These are phyloP conservation scores for rapeseed (Brassica napus) DNA, from an alignment of 345 rosid species.

Conservation along the genomic window DNA sequence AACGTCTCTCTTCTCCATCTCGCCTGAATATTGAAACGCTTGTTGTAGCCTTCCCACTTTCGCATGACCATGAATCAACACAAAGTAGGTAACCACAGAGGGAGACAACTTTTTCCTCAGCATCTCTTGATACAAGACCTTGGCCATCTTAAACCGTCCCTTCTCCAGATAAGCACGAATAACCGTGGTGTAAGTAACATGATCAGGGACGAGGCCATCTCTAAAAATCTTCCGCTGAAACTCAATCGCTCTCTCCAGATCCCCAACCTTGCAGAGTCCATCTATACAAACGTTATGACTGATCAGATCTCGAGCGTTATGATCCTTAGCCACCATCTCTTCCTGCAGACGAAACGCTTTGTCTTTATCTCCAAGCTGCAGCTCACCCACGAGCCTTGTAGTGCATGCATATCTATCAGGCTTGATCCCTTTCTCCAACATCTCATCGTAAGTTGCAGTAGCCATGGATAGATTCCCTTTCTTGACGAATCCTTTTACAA, in stretches of 20 bases:
- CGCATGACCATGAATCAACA: constrained; percentile 71
- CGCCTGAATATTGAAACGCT: constrained; percentile 54
- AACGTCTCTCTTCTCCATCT: constrained; percentile 60
- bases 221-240: constrained; percentile 51
- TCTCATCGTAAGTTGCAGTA: constrained; percentile 54
- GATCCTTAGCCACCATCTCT: constrained; percentile 56
- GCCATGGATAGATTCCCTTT: constrained; percentile 53
- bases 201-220: constrained; percentile 60
- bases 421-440: constrained; percentile 53
- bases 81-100: constrained; percentile 66
- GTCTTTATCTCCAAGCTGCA: constrained; percentile 52
- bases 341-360: constrained; percentile 57
- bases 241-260: constrained; percentile 48
- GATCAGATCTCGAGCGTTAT: constrained; percentile 49
- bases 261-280: constrained; percentile 53
- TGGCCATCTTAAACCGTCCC: constrained; percentile 54
- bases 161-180: constrained; percentile 55
- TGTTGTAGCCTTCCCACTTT: constrained; percentile 49
- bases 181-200: constrained; percentile 63
- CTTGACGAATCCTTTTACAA: constrained; percentile 57
- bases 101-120: constrained; percentile 52
- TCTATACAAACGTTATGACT: constrained; percentile 59
- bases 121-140: constrained; percentile 55
- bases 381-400: constrained; percentile 55
- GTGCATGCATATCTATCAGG: constrained; percentile 57